These are phyloP conservation scores for Viola pubescens DNA, from an alignment of 441 rosid genomes.

Conservation along the genomic window DNA sequence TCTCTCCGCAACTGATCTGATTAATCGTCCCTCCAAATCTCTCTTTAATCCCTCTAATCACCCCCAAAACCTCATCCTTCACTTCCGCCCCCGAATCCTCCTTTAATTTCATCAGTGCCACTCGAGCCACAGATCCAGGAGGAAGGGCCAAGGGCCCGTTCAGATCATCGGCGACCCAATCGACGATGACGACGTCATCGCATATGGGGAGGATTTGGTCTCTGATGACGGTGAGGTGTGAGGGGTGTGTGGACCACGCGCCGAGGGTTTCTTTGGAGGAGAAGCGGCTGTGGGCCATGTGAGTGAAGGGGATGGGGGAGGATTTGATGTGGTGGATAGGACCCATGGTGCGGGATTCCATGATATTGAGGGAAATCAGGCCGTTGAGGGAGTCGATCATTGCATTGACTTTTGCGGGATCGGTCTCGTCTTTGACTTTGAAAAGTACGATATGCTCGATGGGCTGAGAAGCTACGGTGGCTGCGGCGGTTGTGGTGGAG, in stretches of 20 bases:
- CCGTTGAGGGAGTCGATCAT: constrained; percentile 27
- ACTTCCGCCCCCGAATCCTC: constrained; percentile 31
- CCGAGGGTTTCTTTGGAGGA: constrained; percentile 43
- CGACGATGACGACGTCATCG: constrained; percentile 68
- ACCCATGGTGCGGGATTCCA: constrained; percentile 42
- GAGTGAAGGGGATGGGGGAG: constrained; percentile 46
- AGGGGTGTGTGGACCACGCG: constrained; percentile 47
- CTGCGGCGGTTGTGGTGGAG: too few species aligned
- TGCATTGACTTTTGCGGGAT: constrained; percentile 27
- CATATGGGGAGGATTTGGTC: constrained; percentile 54
- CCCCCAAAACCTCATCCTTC: constrained; percentile 40
- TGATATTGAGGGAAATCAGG: constrained; percentile 26
- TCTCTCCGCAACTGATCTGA: constrained; percentile 54
- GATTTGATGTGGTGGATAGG: constrained; percentile 38
- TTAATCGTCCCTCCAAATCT: constrained; percentile 31
- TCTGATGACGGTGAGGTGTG: constrained; percentile 47
- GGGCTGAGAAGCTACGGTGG: constrained; percentile 1
- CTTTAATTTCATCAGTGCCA: constrained; percentile 45
- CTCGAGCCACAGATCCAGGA: constrained; percentile 39
- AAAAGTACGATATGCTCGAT: constrained; percentile 71
- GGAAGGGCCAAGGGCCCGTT: constrained; percentile 25
- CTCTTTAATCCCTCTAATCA: constrained; percentile 39
- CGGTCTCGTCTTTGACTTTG: constrained; percentile 47
- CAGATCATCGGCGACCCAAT: constrained; percentile 51
- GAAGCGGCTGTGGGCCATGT: constrained; percentile 78